A percentile compares a stretch with the other conserved stretches of the same genome.
phyloP scores from a whole-genome alignment of 257 asterid genomes.

The Nicotiana paniculata region DNA sequence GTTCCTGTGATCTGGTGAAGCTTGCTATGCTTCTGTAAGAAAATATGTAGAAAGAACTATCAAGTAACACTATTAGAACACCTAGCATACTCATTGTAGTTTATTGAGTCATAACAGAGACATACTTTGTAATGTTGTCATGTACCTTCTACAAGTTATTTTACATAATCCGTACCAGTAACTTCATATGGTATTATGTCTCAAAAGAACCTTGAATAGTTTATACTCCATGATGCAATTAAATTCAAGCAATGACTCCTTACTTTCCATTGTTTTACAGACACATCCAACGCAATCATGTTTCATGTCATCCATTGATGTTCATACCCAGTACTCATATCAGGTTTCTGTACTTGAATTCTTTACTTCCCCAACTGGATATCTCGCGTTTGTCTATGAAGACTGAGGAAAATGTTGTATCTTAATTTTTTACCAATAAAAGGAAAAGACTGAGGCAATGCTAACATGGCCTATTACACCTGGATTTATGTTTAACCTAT shows the following conservation, averaged over 20 bases:
- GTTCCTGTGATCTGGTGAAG: background rate
- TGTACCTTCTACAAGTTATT: background rate
- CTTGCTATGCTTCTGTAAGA: background rate
- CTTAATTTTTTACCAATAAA: too few relatives aligned
- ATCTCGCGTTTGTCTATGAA: background rate
- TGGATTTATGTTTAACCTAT: background rate
- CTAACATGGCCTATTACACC: background rate
- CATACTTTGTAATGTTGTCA: background rate
- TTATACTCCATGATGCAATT: background rate
- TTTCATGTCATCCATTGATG: constrained; percentile 97
- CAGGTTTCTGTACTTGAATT: constrained; percentile 47
- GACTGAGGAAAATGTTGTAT: background rate
- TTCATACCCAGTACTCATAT: constrained; percentile 92
- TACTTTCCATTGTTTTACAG: constrained; percentile 44
- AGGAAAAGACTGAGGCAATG: background rate
- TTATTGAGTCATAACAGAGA: background rate
- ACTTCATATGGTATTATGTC: background rate
- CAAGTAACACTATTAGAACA: background rate
- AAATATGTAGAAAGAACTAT: background rate
- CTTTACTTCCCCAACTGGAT: background rate
- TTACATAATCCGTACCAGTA: background rate
- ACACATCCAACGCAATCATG: constrained; percentile 99
- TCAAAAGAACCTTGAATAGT: background rate
- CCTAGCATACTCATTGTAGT: background rate
- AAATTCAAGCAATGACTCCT: background rate